Evolutionary conservation across 495 filamentous ascomycete species (phyloP), one percentile per base, ranked within the genome.

Genomic region (Emericellopsis terricola): DNA sequence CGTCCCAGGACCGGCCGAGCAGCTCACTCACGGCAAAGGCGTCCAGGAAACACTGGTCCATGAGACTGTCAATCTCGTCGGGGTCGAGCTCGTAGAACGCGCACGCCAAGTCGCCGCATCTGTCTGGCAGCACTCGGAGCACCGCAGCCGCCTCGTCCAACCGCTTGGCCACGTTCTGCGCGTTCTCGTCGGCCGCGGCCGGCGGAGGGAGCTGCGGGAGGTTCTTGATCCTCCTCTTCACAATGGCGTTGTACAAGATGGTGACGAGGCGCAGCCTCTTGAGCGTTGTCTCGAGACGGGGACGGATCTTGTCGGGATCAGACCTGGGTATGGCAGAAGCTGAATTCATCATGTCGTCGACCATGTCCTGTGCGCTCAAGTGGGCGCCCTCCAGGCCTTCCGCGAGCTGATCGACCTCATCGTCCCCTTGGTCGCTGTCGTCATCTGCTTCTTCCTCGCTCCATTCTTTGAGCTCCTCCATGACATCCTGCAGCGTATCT

Each of bases 391-490:
- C 24, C 15, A 20, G 17, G 8, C 20, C 14, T 15, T 41, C 40
- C 4, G 30, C 19, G 18, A 41, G 1, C 17, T 21, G 17, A 40
- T 29, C 24, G 21, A 29, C 34, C 10, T 46, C 42, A 4, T 59
- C 53, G 0, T 52, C 54, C 14, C 51, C 54, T 0, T 59, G 59
- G 2, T 57, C 56, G 8, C 65, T 60, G 2, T 64, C 58, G 3
- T 65, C 62, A 0, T 51, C 53, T 2, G 59, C 60, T 15, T 62
- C 65, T 41, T 75, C 73, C n/a, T 76, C 75, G 32, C 76, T 72
- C 78, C 84, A 94, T 43, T 82, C 78, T 39, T 81, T 80, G 40
- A 94, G 53, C 53, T 94, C 85, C 41, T 75, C 66, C 18, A 89
- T 62, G 0, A 83, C 78, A 57, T 94, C 85, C 39, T 77, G 65